These are phyloP conservation scores for Aspergillus flavus DNA, from an alignment of 2,329 filamentous ascomycete genomes.

Conservation along the genomic window DNA sequence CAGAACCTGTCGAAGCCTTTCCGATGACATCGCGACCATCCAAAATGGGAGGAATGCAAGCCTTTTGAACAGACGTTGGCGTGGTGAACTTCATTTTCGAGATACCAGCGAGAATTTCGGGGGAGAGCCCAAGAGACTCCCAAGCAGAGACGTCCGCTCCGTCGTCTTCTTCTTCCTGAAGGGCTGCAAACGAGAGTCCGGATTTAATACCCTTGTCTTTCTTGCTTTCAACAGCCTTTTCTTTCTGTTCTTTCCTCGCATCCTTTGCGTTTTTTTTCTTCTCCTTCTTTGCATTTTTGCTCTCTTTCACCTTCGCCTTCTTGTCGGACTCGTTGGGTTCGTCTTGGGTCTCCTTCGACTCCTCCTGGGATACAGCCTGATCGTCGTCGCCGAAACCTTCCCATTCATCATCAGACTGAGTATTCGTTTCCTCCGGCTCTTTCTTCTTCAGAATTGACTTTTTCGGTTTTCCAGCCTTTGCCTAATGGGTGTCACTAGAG, in stretches of 20 bases:
- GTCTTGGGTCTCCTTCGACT: constrained; percentile 22
- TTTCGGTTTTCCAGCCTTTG: constrained; percentile 35
- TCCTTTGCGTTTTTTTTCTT: constrained; percentile 24
- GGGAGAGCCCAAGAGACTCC: constrained; percentile 72
- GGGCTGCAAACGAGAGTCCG: constrained; percentile 40
- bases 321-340: constrained; percentile 28
- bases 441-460: constrained; percentile 35
- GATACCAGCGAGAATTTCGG: constrained; percentile 70
- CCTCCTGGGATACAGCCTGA: constrained; percentile 9
- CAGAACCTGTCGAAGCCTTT: constrained; percentile 94
- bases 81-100: constrained; percentile 77
- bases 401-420: constrained; percentile 60
- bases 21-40: constrained; percentile 89
- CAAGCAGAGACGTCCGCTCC: constrained; percentile 75
- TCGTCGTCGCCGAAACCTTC: constrained; percentile 62
- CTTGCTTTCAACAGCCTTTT: constrained; percentile 34
- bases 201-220: constrained; percentile 36
- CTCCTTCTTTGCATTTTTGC: constrained; percentile 18
- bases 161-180: constrained; percentile 54
- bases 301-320: constrained; percentile 26
- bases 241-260: constrained; percentile 32
- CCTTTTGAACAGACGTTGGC: constrained; percentile 79
- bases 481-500: constrained; percentile 28
- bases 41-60: constrained; percentile 78
- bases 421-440: constrained; percentile 19